A percentile compares a stretch with the other conserved stretches of the same genome.
phyloP scores from a whole-genome alignment of 768 basidiomycete genomes.

The Boletus insuetus region DNA sequence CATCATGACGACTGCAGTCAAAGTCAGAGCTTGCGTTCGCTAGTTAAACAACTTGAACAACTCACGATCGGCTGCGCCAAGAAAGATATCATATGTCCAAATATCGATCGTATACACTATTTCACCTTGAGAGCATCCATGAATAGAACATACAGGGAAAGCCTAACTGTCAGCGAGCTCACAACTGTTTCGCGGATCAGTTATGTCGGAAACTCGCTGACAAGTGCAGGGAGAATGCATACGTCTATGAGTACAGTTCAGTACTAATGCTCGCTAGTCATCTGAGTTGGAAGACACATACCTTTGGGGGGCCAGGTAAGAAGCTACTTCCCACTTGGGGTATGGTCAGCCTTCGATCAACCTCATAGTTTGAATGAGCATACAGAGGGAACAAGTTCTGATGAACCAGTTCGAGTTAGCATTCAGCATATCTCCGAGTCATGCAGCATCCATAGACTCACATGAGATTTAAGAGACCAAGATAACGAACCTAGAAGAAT shows the following conservation, averaged over 20 bases:
- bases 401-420: not conserved
- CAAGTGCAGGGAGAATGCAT: not conserved
- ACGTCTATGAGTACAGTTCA: not conserved
- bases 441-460: not conserved
- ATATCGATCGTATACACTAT: not conserved
- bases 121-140: not conserved
- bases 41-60: not conserved
- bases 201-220: too few species aligned
- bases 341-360: not conserved
- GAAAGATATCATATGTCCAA: not conserved
- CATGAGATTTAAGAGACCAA: not conserved
- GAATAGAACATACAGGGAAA: not conserved
- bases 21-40: not conserved
- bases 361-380: not conserved
- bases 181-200: not conserved
- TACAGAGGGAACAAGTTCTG: not conserved
- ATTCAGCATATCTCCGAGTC: too few species aligned
- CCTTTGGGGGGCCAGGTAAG: not conserved
- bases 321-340: not conserved
- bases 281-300: not conserved
- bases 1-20: not conserved
- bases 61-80: constrained; percentile 6
- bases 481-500: constrained; percentile 10
- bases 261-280: not conserved
- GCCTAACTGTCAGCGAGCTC: not conserved